phyloP scores from a whole-genome alignment of 495 filamentous ascomycete species.

The Aspergillus indologenus region DNA sequence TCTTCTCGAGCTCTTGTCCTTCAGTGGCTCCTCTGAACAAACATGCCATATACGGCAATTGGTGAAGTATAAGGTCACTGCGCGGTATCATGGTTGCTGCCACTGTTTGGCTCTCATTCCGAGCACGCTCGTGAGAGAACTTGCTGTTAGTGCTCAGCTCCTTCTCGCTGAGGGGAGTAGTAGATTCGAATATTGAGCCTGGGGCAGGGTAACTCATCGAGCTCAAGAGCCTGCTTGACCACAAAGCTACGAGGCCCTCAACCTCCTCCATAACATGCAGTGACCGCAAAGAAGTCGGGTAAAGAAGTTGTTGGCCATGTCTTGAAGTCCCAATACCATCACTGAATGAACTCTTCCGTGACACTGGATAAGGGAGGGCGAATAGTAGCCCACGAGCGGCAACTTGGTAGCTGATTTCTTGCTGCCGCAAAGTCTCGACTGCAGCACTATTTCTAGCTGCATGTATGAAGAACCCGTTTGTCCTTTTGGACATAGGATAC shows the following conservation, averaged over 20 bases:
- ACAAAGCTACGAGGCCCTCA: constrained; percentile 64
- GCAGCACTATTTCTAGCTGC: constrained; percentile 45
- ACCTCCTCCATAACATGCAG: constrained; percentile 78
- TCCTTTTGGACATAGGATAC: constrained; percentile 38
- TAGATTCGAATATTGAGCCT: constrained; percentile 25
- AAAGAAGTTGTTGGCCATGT: constrained; percentile 81
- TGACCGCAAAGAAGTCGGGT: constrained; percentile 71
- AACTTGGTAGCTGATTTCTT: constrained; percentile 88
- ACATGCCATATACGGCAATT: constrained; percentile 74
- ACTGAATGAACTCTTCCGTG: constrained; percentile 47
- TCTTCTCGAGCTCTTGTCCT: constrained; percentile 57
- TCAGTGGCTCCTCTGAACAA: constrained; percentile 45
- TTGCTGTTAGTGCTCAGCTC: constrained; percentile 18
- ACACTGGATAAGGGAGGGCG: constrained; percentile 79
- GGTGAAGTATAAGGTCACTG: constrained; percentile 72
- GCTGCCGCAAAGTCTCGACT: constrained; percentile 75
- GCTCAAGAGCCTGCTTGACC: constrained; percentile 46
- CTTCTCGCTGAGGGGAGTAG: constrained; percentile 21
- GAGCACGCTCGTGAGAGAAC: constrained; percentile 10
- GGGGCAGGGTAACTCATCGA: constrained; percentile 24
- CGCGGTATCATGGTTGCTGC: constrained; percentile 60
- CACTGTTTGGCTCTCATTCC: constrained; percentile 37
- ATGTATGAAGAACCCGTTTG: constrained; percentile 37
- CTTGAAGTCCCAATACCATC: constrained; percentile 26
- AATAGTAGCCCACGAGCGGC: constrained; percentile 81